Conservation (phyloP, 371 early-diverging fungal genomes). For the Apophysomyces variabilis region DNA sequence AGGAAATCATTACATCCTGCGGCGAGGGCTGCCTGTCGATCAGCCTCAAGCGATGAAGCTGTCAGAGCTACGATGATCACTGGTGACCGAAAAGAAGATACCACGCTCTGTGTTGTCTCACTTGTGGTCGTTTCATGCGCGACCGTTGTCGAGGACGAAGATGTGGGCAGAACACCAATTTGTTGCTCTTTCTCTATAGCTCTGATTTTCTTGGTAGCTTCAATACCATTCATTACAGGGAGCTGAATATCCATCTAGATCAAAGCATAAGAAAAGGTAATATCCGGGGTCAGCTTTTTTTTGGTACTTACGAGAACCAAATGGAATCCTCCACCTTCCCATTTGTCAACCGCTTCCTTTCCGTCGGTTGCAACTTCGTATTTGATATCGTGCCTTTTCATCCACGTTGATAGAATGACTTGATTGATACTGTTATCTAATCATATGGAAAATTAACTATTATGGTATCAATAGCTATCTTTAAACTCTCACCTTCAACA, state of each 20-base stretch:
- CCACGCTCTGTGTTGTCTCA: constrained; percentile 16
- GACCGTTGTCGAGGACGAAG: constrained; percentile 19
- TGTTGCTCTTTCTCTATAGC: constrained; percentile 60
- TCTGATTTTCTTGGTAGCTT: constrained; percentile 72
- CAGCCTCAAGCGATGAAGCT: constrained; percentile 71
- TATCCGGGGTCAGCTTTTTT: not conserved
- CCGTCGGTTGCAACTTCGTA: constrained; percentile 71
- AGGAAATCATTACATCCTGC: constrained; percentile 89
- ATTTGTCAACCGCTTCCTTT: constrained; percentile 71
- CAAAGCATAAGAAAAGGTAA: not conserved
- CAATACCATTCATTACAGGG: constrained; percentile 79
- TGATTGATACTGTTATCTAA: constrained; percentile 75
- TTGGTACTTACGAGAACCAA: constrained; percentile 61
- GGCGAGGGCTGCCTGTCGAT: constrained; percentile 73
- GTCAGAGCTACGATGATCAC: constrained; percentile 88
- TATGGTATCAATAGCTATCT: not conserved
- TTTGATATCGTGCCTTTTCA: constrained; percentile 68
- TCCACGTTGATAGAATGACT: constrained; percentile 66
- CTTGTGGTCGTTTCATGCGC: constrained; percentile 2
- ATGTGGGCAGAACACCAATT: constrained; percentile 55
- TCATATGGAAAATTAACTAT: not conserved
- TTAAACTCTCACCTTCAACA: constrained; percentile 63
- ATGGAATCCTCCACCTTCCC: constrained; percentile 67
- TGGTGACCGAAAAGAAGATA: constrained; percentile 60
- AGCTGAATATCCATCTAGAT: constrained; percentile 76